Conservation (phyloP, 2,329 filamentous ascomycete genomes). For the Colletotrichum falcatum region DNA sequence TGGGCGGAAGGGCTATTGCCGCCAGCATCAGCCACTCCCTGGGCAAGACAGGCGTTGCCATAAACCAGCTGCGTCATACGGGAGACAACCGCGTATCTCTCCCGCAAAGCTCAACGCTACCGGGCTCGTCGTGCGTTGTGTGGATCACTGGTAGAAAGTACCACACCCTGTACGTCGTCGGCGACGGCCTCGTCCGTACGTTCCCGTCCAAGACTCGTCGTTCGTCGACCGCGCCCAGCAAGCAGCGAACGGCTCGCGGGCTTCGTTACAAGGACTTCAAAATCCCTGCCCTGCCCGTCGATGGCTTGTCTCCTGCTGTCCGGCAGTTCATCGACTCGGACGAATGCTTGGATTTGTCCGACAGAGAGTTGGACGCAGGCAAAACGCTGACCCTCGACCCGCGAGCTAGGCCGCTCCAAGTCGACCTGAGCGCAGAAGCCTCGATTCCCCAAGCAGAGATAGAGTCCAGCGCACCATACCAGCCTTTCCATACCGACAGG, state of each 20-base stretch:
- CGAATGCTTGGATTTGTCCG: constrained; percentile 65
- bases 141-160: constrained; percentile 74
- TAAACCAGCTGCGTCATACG: constrained; percentile 78
- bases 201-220: constrained; percentile 71
- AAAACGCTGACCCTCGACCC: constrained; percentile 65
- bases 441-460: constrained; percentile 85
- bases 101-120: constrained; percentile 65
- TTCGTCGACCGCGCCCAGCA: constrained; percentile 65
- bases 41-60: constrained; percentile 76
- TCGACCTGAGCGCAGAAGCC: constrained; percentile 65
- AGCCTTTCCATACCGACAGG: constrained; percentile 93
- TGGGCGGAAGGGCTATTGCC: constrained; percentile 78
- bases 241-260: constrained; percentile 64
- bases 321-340: constrained; percentile 68
- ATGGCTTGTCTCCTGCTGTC: constrained; percentile 66
- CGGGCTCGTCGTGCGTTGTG: constrained; percentile 70
- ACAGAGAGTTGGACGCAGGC: constrained; percentile 65
- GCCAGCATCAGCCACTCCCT: constrained; percentile 81
- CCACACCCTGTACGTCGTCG: constrained; percentile 73
- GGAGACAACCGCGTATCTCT: constrained; percentile 81
- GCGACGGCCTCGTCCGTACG: constrained; percentile 73
- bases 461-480: constrained; percentile 94
- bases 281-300: constrained; percentile 72
- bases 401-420: constrained; percentile 53
- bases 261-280: constrained; percentile 75